A percentile compares a stretch with the other conserved stretches of the same genome.
Conservation (phyloP, 148 eudicot genomes). For the Mesembryanthemum crystallinum region DNA sequence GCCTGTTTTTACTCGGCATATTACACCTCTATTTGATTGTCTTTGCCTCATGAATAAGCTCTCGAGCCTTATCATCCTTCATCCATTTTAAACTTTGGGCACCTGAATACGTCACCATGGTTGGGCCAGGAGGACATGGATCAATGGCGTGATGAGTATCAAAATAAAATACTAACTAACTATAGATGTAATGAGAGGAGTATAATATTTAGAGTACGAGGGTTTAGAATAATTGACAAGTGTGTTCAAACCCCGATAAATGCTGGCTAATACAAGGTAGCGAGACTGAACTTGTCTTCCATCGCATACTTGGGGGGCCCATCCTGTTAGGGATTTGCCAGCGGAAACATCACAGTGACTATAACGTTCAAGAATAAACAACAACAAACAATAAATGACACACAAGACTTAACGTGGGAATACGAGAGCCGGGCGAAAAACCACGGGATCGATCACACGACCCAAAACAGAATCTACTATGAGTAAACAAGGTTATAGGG, state of each 20-base stretch:
- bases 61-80: not conserved
- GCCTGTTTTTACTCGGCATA: not conserved
- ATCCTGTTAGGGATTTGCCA: no score
- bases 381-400: no score
- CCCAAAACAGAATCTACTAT: no score
- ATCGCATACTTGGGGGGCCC: no score
- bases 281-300: not conserved
- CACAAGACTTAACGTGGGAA: no score
- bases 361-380: no score
- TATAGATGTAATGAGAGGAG: not conserved
- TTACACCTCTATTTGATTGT: not conserved
- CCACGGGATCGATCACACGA: no score
- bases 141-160: not conserved
- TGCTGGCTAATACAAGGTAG: not conserved
- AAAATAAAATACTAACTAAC: not conserved
- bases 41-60: not conserved
- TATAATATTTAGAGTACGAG: not conserved
- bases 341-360: no score
- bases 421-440: no score
- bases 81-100: not conserved
- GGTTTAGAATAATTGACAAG: not conserved
- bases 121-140: not conserved
- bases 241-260: not conserved
- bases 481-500: no score
- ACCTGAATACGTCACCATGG: not conserved